Evolutionary conservation across 306 rosid genomes (phyloP).

Genomic region (Vachellia pachyceras): DNA sequence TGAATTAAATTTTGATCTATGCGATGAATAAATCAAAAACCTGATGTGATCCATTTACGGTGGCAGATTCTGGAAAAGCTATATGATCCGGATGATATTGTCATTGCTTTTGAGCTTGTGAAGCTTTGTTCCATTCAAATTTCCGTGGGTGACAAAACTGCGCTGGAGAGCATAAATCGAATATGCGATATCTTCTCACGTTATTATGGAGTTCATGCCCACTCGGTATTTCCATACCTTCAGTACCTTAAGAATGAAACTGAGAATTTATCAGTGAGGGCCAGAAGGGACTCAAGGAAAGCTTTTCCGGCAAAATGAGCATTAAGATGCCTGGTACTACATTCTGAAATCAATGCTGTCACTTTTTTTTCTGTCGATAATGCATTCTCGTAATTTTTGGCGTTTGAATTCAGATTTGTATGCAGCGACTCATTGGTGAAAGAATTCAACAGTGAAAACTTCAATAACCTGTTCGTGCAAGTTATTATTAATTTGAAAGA

Average conservation of each 20-base stretch:
- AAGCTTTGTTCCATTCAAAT: slow-evolving; percentile 83
- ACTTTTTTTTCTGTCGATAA: neutral
- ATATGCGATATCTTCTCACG: slow-evolving; percentile 59
- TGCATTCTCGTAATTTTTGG: neutral
- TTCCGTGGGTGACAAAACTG: slow-evolving; percentile 56
- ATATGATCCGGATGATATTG: slow-evolving; percentile 71
- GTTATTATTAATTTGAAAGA: neutral
- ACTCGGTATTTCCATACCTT: slow-evolving; percentile 67
- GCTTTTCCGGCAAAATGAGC: slow-evolving; percentile 27
- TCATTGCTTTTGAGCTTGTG: slow-evolving; percentile 83
- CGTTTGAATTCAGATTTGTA: neutral
- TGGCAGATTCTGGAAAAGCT: slow-evolving; percentile 86
- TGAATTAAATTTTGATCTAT: slow-evolving; percentile 5
- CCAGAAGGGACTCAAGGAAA: slow-evolving; percentile 31
- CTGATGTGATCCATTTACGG: slow-evolving; percentile 14
- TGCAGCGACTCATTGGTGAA: slow-evolving; percentile 15
- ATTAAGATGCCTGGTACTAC: slow-evolving; percentile 12
- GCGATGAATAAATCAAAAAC: slow-evolving; percentile 9
- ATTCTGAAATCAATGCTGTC: neutral
- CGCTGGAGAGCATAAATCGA: slow-evolving; percentile 52
- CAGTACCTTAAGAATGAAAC: slow-evolving; percentile 46
- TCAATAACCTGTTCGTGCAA: neutral
- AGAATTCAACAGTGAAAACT: slow-evolving; percentile 6
- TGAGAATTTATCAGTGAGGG: slow-evolving; percentile 35
- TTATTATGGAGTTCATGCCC: slow-evolving; percentile 71